These are phyloP conservation scores for Fusarium verticillioides DNA, from an alignment of 2,329 filamentous ascomycete species.

Conservation along the genomic window DNA sequence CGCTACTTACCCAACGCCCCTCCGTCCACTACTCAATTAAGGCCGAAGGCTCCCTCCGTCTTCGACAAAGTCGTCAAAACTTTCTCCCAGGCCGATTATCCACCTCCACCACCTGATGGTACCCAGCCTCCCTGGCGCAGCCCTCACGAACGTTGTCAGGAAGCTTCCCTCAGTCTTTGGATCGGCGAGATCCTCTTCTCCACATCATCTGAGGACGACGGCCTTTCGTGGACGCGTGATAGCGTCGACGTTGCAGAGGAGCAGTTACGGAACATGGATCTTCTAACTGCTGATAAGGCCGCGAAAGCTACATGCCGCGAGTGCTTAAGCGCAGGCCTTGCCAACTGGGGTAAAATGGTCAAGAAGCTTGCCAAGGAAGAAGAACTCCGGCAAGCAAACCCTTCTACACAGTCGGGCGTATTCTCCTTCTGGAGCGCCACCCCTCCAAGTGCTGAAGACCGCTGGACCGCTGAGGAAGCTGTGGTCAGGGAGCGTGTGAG, in stretches of 20 bases:
- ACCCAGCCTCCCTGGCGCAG: conserved; percentile 73
- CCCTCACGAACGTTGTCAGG: conserved; percentile 77
- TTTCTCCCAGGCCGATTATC: conserved; percentile 69
- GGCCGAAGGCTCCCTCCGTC: conserved; percentile 21
- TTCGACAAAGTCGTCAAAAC: conserved; percentile 39
- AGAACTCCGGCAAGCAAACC: conserved; percentile 52
- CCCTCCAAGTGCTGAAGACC: conserved; percentile 51
- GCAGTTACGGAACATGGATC: conserved; percentile 62
- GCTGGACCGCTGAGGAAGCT: conserved; percentile 66
- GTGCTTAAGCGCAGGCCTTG: conserved; percentile 79
- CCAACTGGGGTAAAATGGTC: conserved; percentile 88
- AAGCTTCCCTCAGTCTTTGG: conserved; percentile 87
- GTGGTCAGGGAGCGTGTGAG: conserved; percentile 64
- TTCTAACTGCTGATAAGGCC: conserved; percentile 40
- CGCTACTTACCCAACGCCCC: conserved; percentile 64
- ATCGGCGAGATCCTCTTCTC: conserved; percentile 94
- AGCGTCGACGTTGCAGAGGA: conserved; percentile 84
- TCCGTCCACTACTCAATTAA: conserved; percentile 32
- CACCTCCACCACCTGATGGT: conserved; percentile 76
- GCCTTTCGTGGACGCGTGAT: conserved; percentile 89
- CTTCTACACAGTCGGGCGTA: conserved; percentile 41
- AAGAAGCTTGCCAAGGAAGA: conserved; percentile 68
- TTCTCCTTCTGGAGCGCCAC: conserved; percentile 53
- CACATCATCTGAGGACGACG: conserved; percentile 69
- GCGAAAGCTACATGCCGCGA: conserved; percentile 72